Evolutionary conservation across 1,139 yeast genomes (phyloP), one percentile per base, ranked within the genome.

Genomic region (Yamadazyma trypodendri): DNA sequence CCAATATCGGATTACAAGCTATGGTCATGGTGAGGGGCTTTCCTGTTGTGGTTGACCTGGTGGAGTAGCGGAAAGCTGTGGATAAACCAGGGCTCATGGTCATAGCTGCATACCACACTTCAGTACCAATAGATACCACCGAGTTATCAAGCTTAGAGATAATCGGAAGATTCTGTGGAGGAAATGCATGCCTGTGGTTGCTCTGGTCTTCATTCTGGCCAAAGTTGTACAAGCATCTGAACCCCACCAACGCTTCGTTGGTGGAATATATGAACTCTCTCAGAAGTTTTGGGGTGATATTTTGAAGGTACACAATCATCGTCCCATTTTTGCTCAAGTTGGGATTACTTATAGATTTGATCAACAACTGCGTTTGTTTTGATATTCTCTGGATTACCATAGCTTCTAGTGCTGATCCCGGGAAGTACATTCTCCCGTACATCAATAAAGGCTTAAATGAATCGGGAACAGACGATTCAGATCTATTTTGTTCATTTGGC

Each of bases 401-500:
- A 1, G 96, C 96, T 57, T 92, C 98, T 6, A 94, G 63, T 4
- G 87, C 82, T 16, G 88, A 81, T 1, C 89, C 86, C 0, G 98
- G 98, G 46, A 92, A 81, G 53, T 84, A 86, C 79, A 94, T 78
- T 44, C 95, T 69, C 0, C 97, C 98, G 55, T 88, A 92, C 16
- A 68, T 46, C 23, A 70, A 53, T 2, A 65, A 49, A 15, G 52
- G 51, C 31, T 42, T 50, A 14, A 31, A 38, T 13, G 36, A 24
- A 23, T 36, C 37, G n/a, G 16, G n/a, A 22, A 18, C 11, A 5
- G 25, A n/a, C 6, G 7, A 23, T 12, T 31, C 30, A 3, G 35
- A 13, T 6, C 25, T 17, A 12, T 21, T 27, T 11, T 30, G 18
- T 15, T 32, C 32, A 23, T 20, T 2, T 3, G 84, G 83, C 32